Conservation (phyloP, 805 yeast species). For the Myxozyma vanderwaltii region DNA sequence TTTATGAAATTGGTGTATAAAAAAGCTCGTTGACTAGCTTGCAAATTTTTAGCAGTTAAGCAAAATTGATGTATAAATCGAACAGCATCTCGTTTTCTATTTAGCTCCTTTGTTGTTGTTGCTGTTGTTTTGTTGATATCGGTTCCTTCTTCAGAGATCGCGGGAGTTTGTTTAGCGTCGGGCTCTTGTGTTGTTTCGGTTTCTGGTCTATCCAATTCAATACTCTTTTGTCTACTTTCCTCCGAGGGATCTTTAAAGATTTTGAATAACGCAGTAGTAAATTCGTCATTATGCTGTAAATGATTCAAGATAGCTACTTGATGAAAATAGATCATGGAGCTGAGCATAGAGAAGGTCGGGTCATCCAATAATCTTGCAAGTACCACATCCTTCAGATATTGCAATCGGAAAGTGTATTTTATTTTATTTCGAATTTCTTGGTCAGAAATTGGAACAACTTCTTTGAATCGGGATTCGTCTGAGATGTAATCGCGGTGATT, state of each 20-base stretch:
- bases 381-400: slow-evolving; percentile 83
- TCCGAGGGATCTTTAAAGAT: slow-evolving; percentile 48
- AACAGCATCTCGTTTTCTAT: slow-evolving; percentile 67
- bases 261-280: slow-evolving; percentile 60
- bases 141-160: too few species aligned
- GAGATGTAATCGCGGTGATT: slow-evolving; percentile 69
- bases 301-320: slow-evolving; percentile 67
- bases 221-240: neutral
- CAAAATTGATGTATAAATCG: slow-evolving; percentile 78
- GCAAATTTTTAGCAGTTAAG: slow-evolving; percentile 68
- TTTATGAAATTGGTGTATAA: slow-evolving; percentile 66
- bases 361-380: slow-evolving; percentile 83
- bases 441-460: slow-evolving; percentile 66
- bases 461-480: slow-evolving; percentile 64
- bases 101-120: too few species aligned
- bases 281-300: slow-evolving; percentile 54
- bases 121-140: too few species aligned
- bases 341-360: slow-evolving; percentile 64
- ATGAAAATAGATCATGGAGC: slow-evolving; percentile 66
- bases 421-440: slow-evolving; percentile 56
- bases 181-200: neutral
- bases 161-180: neutral
- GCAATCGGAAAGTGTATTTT: slow-evolving; percentile 73
- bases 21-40: slow-evolving; percentile 59
- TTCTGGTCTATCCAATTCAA: neutral